A percentile compares a stretch with the other conserved stretches of the same genome.
These are phyloP conservation scores for Aspergillus ellipticus DNA, from an alignment of 495 filamentous ascomycete genomes.

Conservation along the genomic window DNA sequence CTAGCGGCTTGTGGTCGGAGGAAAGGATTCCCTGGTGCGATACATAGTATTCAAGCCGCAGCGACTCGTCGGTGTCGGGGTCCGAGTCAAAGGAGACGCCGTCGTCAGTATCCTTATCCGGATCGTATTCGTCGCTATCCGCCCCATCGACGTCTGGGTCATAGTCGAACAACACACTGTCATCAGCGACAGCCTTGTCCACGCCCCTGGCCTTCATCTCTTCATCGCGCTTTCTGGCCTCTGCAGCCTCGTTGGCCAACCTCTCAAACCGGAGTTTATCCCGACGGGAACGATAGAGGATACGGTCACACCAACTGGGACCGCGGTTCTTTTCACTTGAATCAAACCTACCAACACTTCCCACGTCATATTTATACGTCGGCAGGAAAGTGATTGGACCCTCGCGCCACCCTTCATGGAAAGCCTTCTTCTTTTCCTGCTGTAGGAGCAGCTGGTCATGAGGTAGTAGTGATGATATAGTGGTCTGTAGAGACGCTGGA, in stretches of 20 bases:
- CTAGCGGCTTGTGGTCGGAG: constrained; percentile 93
- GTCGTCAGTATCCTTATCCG: constrained; percentile 25
- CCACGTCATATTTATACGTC: constrained; percentile 94
- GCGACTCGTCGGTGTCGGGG: constrained; percentile 34
- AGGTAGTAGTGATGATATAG: constrained; percentile 75
- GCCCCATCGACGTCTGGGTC: constrained; percentile 72
- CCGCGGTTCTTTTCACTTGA: constrained; percentile 88
- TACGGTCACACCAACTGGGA: constrained; percentile 98
- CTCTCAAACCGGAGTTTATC: constrained; percentile 69
- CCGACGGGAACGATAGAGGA: constrained; percentile 74
- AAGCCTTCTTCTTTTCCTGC: constrained; percentile 69
- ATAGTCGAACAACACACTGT: constrained; percentile 85
- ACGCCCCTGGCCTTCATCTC: constrained; percentile 81
- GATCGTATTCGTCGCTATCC: constrained; percentile 58
- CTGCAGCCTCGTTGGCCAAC: constrained; percentile 59
- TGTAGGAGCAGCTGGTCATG: constrained; percentile 85
- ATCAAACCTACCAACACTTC: constrained; percentile 90
- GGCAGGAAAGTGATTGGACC: constrained; percentile 85
- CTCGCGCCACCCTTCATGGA: constrained; percentile 89
- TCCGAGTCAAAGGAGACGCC: constrained; percentile 16
- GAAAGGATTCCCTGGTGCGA: constrained; percentile 86
- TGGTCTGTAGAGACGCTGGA: constrained; percentile 72
- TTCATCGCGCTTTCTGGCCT: constrained; percentile 67
- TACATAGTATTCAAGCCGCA: constrained; percentile 71
- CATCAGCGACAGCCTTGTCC: constrained; percentile 70